Percentiles rank a stretch among this genome's conserved stretches.
phyloP scores from a whole-genome alignment of 495 filamentous ascomycete genomes.

The Tirmania nivea region DNA sequence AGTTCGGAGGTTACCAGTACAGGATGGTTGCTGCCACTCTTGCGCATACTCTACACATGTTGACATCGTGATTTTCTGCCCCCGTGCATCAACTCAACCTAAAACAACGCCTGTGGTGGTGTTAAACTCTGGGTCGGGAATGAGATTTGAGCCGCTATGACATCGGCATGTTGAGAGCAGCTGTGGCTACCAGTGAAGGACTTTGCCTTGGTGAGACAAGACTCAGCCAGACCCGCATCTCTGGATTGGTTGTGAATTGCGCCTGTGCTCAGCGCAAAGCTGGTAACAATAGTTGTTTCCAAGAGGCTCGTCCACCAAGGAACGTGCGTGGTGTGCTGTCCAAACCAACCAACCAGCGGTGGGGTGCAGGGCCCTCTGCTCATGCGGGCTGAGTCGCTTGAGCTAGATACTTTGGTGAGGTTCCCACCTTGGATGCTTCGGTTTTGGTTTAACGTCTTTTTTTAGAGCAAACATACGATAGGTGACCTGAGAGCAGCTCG shows the following conservation, averaged over 20 bases:
- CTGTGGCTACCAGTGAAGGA: background rate
- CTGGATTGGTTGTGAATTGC: background rate
- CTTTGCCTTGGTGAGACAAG: too few relatives aligned
- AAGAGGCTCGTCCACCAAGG: background rate
- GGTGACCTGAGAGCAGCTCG: background rate
- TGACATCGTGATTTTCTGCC: too few relatives aligned
- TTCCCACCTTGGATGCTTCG: background rate
- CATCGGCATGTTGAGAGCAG: background rate
- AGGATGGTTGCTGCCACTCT: too few relatives aligned
- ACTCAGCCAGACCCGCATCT: background rate
- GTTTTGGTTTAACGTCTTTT: background rate
- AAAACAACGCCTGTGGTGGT: background rate
- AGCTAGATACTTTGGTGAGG: too few relatives aligned
- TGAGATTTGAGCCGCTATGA: background rate
- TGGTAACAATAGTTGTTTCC: background rate
- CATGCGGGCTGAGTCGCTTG: background rate
- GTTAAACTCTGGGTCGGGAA: background rate
- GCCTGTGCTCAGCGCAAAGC: background rate
- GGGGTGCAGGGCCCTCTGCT: background rate
- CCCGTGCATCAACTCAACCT: background rate
- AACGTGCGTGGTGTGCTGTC: background rate
- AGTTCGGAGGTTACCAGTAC: too few relatives aligned
- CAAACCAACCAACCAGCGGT: background rate
- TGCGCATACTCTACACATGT: too few relatives aligned
- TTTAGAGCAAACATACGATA: background rate